phyloP scores from a whole-genome alignment of 768 basidiomycete genomes.

The Phylloporus sp. region DNA sequence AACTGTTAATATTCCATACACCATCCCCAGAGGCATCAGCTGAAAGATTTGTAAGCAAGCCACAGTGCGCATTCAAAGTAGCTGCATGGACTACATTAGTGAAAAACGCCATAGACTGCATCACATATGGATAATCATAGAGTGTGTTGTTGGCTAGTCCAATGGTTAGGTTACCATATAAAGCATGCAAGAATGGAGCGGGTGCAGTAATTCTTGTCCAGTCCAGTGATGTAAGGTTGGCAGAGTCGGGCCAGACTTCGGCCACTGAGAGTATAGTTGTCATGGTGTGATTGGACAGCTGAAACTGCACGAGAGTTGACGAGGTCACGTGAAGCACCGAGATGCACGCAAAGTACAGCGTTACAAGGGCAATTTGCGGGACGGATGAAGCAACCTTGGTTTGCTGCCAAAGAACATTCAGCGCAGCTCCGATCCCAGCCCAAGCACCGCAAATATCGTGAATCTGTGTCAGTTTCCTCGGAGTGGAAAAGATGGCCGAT shows the following conservation, averaged over 20 bases:
- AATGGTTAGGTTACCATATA: not conserved
- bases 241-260: not conserved
- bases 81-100: not conserved
- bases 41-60: not conserved
- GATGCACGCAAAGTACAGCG: too few species aligned
- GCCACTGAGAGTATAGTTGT: not conserved
- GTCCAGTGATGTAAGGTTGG: not conserved
- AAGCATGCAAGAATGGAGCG: not conserved
- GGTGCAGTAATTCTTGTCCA: not conserved
- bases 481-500: too few species aligned
- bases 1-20: not conserved
- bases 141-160: not conserved
- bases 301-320: not conserved
- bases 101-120: not conserved
- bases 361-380: too few species aligned
- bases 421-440: too few species aligned
- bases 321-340: not conserved
- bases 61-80: not conserved
- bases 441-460: too few species aligned
- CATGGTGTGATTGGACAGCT: not conserved
- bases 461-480: too few species aligned
- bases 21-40: not conserved
- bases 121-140: not conserved
- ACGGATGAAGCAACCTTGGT: too few species aligned
- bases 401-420: too few species aligned